Conservation (phyloP, 176 grass and related monocot species). For the Oryza longistaminata region DNA sequence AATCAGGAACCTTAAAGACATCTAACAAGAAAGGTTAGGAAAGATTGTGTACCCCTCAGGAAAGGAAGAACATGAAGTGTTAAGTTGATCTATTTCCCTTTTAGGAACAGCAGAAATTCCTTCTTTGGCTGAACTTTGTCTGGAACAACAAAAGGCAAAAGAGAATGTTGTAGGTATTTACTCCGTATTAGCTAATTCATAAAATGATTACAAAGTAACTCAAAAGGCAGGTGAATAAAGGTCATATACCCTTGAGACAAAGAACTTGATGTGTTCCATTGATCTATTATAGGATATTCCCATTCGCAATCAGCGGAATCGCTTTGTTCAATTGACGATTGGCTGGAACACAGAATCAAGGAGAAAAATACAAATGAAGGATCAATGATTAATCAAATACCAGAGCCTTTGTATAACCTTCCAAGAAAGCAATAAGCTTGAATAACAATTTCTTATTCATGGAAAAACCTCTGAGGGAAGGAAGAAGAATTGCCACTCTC, state of each 20-base stretch:
- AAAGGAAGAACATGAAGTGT: neutral
- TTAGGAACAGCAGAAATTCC: neutral
- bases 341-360: slow-evolving; percentile 20
- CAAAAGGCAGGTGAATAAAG: neutral
- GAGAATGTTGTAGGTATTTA: neutral
- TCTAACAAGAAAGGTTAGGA: neutral
- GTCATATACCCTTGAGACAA: neutral
- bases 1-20: neutral
- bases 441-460: slow-evolving; percentile 5
- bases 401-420: neutral
- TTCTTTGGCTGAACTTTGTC: slow-evolving; percentile 15
- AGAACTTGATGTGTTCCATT: neutral
- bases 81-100: slow-evolving; percentile 5
- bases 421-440: neutral
- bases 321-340: neutral
- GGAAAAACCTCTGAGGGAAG: slow-evolving; percentile 3
- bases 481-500: slow-evolving; percentile 8
- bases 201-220: neutral
- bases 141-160: slow-evolving; percentile 5
- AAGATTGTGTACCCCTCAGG: neutral
- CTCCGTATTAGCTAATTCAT: neutral
- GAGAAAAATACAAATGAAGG: neutral
- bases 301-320: neutral
- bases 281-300: slow-evolving; percentile 16
- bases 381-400: neutral